A percentile compares a stretch with the other conserved stretches of the same genome.
Evolutionary conservation across 192 early-diverging fungal genomes (phyloP).

Genomic region (Podila verticillata): DNA sequence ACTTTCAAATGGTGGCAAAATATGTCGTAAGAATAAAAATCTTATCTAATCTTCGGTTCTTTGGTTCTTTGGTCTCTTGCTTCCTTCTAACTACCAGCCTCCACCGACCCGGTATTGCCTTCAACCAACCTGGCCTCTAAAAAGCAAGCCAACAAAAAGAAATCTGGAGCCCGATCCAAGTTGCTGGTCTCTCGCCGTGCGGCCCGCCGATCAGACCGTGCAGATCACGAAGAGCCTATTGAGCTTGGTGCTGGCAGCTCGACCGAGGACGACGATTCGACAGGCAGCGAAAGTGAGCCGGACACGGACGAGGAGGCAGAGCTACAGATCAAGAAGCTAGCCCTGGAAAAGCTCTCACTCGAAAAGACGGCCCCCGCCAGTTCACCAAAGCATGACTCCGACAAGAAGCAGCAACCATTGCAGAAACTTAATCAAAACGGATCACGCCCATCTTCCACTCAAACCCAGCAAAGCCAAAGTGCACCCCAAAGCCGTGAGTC

Average conservation of each 20-base stretch:
- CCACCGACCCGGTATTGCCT: conserved; percentile 1
- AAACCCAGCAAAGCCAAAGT: conserved; percentile 4
- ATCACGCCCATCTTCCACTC: conserved; percentile 5
- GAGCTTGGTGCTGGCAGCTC: conserved; percentile 45
- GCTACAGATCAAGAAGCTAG: conserved; percentile 37
- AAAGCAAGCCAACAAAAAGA: conserved; percentile 32
- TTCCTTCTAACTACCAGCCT: background rate
- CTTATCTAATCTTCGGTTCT: no score
- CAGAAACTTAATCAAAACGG: conserved; percentile 11
- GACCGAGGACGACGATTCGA: conserved; percentile 34
- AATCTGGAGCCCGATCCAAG: conserved; percentile 37
- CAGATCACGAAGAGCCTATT: conserved; percentile 28
- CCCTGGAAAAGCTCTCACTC: conserved; percentile 43
- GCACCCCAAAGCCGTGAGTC: conserved; percentile 13
- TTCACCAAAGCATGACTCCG: background rate
- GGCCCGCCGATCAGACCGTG: conserved; percentile 25
- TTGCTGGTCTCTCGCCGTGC: conserved; percentile 42
- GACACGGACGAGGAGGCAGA: conserved; percentile 50
- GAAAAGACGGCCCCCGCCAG: conserved; percentile 32
- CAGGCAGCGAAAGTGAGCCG: conserved; percentile 28
- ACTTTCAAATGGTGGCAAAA: no score
- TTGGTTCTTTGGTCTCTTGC: no score
- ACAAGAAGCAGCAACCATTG: conserved; percentile 2
- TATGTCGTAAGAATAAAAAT: no score
- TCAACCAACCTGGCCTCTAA: background rate